Evolutionary conservation across 2,329 filamentous ascomycete species (phyloP).

Genomic region (Fusarium solani-melongenae): DNA sequence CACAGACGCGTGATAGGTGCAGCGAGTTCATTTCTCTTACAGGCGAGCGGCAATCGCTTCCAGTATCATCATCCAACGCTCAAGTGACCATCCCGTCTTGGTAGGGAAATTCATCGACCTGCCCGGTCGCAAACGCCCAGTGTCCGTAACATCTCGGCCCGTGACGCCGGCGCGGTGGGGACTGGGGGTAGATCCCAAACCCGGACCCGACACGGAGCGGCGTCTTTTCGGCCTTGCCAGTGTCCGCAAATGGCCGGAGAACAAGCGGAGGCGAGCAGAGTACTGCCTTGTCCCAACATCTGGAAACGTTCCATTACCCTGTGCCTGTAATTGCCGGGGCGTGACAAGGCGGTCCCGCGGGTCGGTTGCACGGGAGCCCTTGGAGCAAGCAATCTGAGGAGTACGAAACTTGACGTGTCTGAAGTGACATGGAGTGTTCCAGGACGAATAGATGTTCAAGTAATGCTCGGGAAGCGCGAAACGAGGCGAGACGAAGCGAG

Average conservation of each 20-base stretch:
- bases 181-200: constrained; percentile 1
- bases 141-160: constrained; percentile 27
- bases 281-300: constrained; percentile 30
- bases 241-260: constrained; percentile 30
- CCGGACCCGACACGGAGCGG: constrained; percentile 34
- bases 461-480: constrained; percentile 3
- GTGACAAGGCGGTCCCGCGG: constrained; percentile 13
- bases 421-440: constrained; percentile 10
- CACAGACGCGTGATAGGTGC: constrained; percentile 6
- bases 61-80: background rate
- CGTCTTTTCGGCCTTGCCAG: constrained; percentile 28
- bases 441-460: constrained; percentile 8
- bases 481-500: constrained; percentile 17
- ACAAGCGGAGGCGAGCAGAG: constrained; percentile 17
- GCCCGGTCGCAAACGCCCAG: constrained; percentile 20
- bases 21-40: background rate
- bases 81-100: background rate
- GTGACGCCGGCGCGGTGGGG: constrained; percentile 25
- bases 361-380: constrained; percentile 19
- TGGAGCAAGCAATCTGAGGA: constrained; percentile 9
- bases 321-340: constrained; percentile 31
- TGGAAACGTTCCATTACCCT: constrained; percentile 38
- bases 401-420: constrained; percentile 1
- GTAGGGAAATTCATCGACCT: constrained; percentile 10
- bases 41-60: constrained; percentile 4